Conservation (phyloP, 306 rosid species). For the Lupinus albus region DNA sequence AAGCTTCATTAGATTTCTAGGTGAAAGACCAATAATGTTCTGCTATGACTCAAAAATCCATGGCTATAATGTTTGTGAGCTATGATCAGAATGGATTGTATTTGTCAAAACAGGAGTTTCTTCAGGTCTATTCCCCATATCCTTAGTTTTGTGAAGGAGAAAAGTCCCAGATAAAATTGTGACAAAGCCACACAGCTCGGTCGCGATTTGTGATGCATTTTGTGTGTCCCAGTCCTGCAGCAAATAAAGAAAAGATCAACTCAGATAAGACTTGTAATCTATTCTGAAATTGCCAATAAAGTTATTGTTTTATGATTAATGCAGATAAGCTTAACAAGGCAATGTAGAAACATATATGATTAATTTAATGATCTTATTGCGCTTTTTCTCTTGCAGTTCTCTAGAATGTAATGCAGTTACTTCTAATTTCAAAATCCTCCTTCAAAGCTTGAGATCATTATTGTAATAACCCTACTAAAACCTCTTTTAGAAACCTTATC, state of each 20-base stretch:
- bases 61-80: conserved; percentile 8
- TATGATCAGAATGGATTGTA: conserved; percentile 21
- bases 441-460: background rate
- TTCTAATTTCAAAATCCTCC: background rate
- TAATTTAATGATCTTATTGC: background rate
- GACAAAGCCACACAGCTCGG: conserved; percentile 86
- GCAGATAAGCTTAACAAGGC: background rate
- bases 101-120: conserved; percentile 43
- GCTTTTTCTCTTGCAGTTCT: background rate
- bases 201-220: conserved; percentile 69
- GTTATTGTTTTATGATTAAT: background rate
- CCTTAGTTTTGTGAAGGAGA: conserved; percentile 91
- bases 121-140: conserved; percentile 63
- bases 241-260: conserved; percentile 4
- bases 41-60: background rate
- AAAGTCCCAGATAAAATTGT: conserved; percentile 88
- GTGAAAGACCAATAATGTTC: background rate
- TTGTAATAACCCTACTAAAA: conserved; percentile 1
- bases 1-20: conserved; percentile 11
- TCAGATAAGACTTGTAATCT: background rate
- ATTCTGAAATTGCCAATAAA: background rate
- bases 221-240: conserved; percentile 84
- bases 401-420: background rate
- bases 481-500: background rate
- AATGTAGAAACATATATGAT: conserved; percentile 1